Base-by-base conservation (phyloP, 2,329 filamentous ascomycete genomes). In the Fusarium newnesense region DNA sequence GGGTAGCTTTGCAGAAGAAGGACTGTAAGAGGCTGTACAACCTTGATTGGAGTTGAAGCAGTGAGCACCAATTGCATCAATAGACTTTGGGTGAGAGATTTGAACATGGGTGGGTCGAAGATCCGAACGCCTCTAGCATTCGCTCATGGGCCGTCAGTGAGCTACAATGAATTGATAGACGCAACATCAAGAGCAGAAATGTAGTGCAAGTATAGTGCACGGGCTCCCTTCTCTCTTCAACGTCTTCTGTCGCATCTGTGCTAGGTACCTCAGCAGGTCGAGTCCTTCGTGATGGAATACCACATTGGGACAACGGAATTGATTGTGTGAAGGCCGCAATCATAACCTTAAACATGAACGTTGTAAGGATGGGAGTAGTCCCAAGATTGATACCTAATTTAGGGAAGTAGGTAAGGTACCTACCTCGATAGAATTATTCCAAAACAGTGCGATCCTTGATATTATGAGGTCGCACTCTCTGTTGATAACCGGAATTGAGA, bases 231-330 rank as follows among this genome's bases (percentile, higher is more conserved):
- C 21, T 30, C 43, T 30, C n/a, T 37, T 28, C 39, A 64, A 68
- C 40, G 34, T 62, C 49, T 56, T 67, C 19, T 44, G 40, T 68
- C 32, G 43, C 52, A 28, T 39, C 42, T 36, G 50, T 62, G 39
- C 16, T 39, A 66, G 46, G 62, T 67, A 40, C 19, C 52, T 42
- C 52, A 67, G 16, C 34, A 67, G 62, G 37, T 67, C 32, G 40
- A 59, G 39, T 52, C 28, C 30, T 32, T 54, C 30, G 42, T 49
- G 42, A 21, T 24, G 30, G 30, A 37, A 43, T 26, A 44, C 59
- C 15, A 60, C 9, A 32, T 36, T 69, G 11, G n/a, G 46, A 49
- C 15, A 28, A 37, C 10, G 39, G 30, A 49, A 34, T 49, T 69
- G 24, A 32, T 32, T 12, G 19, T 19, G 50, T 54, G 7, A n/a